phyloP scores from a whole-genome alignment of 2,329 filamentous ascomycete genomes.

The Stemphylium vesicarium region DNA sequence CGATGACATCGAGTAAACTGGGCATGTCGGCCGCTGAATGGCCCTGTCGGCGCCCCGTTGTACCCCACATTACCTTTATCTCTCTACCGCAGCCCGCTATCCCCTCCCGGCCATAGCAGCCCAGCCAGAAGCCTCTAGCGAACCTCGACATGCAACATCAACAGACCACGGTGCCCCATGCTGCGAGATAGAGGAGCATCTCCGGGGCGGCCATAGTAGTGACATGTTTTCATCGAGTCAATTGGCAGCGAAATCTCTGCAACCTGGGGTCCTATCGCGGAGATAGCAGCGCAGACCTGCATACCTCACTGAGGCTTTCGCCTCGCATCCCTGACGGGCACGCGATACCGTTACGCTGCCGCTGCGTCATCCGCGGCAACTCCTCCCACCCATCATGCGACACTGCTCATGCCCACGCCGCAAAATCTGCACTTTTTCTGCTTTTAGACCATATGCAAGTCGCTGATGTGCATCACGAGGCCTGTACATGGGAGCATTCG shows the following conservation, averaged over 20 bases:
- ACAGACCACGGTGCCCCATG: conserved; percentile 9
- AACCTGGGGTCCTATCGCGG: conserved; percentile 18
- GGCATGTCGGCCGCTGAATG: conserved; percentile 21
- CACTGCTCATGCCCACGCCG: conserved; percentile 2
- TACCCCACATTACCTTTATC: conserved; percentile 38
- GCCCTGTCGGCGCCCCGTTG: conserved; percentile 12
- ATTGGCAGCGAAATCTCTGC: conserved; percentile 7
- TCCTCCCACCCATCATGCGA: conserved; percentile 12
- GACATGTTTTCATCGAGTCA: conserved; percentile 45
- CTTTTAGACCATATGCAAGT: background rate
- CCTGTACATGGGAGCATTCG: conserved; percentile 2
- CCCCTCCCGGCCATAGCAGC: conserved; percentile 9
- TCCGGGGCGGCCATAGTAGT: conserved; percentile 16
- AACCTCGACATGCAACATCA: conserved; percentile 21
- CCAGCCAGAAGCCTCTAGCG: conserved; percentile 15
- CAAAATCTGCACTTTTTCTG: conserved; percentile 5
- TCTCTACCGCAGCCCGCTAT: conserved; percentile 16
- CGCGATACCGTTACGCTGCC: conserved; percentile 17
- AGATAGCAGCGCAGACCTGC: conserved; percentile 15
- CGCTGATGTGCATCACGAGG: conserved; percentile 7
- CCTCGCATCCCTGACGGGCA: conserved; percentile 15
- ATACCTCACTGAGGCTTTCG: conserved; percentile 2
- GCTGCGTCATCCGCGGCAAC: conserved; percentile 22
- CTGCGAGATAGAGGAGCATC: conserved; percentile 31
- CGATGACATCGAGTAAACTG: conserved; percentile 39